phyloP scores from a whole-genome alignment of 2,329 filamentous ascomycete genomes.

The Dothideomycetidae sp. region DNA sequence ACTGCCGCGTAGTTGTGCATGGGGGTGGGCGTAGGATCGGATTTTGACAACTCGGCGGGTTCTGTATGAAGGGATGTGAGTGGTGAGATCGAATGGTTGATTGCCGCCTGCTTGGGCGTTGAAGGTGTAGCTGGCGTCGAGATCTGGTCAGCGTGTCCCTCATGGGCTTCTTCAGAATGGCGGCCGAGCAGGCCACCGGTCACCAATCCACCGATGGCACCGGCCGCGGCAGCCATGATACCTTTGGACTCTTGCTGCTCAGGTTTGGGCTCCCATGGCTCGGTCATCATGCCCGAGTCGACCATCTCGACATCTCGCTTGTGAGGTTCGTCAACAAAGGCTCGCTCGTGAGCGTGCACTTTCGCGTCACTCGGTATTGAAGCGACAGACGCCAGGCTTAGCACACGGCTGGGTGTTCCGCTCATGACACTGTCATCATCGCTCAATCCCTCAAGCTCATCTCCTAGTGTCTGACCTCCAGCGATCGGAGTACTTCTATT shows the following conservation, averaged over 20 bases:
- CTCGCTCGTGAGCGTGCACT: neutral
- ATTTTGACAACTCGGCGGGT: slow-evolving; percentile 2
- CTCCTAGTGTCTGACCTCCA: slow-evolving; percentile 68
- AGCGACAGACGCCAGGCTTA: slow-evolving; percentile 8
- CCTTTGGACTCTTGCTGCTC: slow-evolving; percentile 6
- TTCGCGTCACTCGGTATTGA: slow-evolving; percentile 8
- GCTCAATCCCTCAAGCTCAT: slow-evolving; percentile 71
- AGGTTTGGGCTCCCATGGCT: slow-evolving; percentile 36
- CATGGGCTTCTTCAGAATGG: slow-evolving; percentile 6
- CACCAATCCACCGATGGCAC: slow-evolving; percentile 20
- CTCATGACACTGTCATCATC: slow-evolving; percentile 34
- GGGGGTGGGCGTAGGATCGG: slow-evolving; percentile 7
- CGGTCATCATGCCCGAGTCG: slow-evolving; percentile 49
- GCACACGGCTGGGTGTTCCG: slow-evolving; percentile 11
- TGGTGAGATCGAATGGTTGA: neutral
- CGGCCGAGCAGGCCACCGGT: slow-evolving; percentile 24
- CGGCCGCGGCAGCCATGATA: slow-evolving; percentile 15
- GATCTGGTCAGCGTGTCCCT: neutral
- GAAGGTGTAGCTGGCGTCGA: slow-evolving; percentile 2
- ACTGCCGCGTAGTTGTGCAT: slow-evolving; percentile 29
- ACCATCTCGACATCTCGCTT: slow-evolving; percentile 33
- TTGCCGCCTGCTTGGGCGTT: neutral
- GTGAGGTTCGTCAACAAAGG: slow-evolving; percentile 2
- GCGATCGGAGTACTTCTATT: slow-evolving; percentile 30
- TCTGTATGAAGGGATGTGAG: slow-evolving; percentile 6